Evolutionary conservation across 1,284 basidiomycete species (phyloP).

Genomic region (Sporisorium graminicola): DNA sequence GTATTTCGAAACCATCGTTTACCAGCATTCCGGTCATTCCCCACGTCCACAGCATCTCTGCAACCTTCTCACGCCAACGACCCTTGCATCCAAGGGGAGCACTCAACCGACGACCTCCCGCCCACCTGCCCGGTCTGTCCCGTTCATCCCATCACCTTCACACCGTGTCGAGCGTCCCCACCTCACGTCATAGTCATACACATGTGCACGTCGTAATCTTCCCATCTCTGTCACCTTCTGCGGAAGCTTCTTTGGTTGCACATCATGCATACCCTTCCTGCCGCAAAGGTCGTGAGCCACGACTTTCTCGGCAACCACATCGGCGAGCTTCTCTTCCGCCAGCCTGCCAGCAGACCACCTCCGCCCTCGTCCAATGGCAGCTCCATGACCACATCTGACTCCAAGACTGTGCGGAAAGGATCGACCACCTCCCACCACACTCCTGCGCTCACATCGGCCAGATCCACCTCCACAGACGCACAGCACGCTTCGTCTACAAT

Average conservation of each 20-base stretch:
- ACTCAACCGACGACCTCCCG: too few relatives aligned
- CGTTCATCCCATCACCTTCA: too few relatives aligned
- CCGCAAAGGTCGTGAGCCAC: conserved; percentile 29
- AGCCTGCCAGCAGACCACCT: conserved; percentile 20
- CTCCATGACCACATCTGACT: conserved; percentile 15
- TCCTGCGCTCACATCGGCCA: neutral
- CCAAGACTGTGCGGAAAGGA: neutral
- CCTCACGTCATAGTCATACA: neutral
- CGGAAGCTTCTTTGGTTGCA: conserved; percentile 11
- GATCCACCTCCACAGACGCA: neutral
- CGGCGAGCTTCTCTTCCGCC: conserved; percentile 48
- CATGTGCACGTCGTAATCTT: conserved; percentile 28
- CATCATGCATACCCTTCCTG: conserved; percentile 37
- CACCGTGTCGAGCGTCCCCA: neutral
- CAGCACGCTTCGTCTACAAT: conserved; percentile 2
- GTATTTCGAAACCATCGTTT: neutral
- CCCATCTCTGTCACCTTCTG: conserved; percentile 3
- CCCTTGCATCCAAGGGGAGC: neutral
- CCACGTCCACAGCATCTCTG: too few relatives aligned
- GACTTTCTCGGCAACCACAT: conserved; percentile 56
- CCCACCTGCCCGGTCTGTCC: too few relatives aligned
- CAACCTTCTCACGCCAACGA: neutral
- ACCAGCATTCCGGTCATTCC: neutral
- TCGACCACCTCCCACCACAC: conserved; percentile 5
- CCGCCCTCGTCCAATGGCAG: conserved; percentile 22